Base-by-base conservation (phyloP, 139 green algal species). In the Chlorella vulgaris region DNA sequence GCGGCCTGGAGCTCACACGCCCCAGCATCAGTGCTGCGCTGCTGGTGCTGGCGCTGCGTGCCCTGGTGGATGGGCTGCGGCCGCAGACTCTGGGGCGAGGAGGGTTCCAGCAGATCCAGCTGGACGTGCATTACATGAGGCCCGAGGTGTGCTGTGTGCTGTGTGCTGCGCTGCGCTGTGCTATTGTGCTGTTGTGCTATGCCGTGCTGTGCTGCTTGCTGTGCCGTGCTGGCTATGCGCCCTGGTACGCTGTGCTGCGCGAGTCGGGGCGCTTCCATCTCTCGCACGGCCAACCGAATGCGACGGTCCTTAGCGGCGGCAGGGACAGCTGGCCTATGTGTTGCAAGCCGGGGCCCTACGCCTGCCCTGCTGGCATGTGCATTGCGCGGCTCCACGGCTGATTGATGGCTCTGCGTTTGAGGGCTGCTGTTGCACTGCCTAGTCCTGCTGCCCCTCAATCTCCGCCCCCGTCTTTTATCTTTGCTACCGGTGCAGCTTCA, bases 21-120 rank as follows among this genome's bases (percentile, higher is more conserved):
- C 60, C 63, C 33, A 40, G 55, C 67, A 43, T 80, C 61, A 36
- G 53, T 28, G 33, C 83, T 39, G 79, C 69, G 43, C 51, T 84
- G 84, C 35, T 97, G 10, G 66, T 76, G 19, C 80, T 88, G 24
- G 91, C 84, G 19, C 80, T 96, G 31, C 93, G 93, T 73, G 89
- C 85, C 1, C 78, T 96, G 78, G 86, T 94, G 67, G 90, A 95
- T 77, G 88, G 78, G 68, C 81, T 95, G 24, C 81, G 91, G 43
- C 84, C 91, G 69, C 85, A 93, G 84, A 88, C 84, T 28, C 80
- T 91, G 58, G 68, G 74, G 33, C 81, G 90, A 13, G 84, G 86
- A 0, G 92, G 86, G 13, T 84, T 96, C 78, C 92, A 95, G 89
- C 93, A 97, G 89, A 78, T 97, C 58, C 94, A 97, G 83, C 82